A percentile compares a stretch with the other conserved stretches of the same genome.
phyloP scores from a whole-genome alignment of 1,284 basidiomycete genomes.

The Neonothopanus nambi region DNA sequence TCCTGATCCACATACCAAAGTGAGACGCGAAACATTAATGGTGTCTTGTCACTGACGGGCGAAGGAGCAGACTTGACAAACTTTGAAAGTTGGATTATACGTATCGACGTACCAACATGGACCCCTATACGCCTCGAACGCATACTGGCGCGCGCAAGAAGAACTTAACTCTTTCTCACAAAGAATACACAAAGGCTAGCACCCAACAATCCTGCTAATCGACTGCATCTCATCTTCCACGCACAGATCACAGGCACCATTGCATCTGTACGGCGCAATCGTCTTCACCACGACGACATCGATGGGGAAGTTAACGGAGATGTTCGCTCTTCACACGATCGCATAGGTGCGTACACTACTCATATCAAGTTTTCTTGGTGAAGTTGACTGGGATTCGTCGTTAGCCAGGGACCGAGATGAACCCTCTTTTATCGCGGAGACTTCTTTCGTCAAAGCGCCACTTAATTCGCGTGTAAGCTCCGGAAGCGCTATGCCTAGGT shows the following conservation, averaged over 20 bases:
- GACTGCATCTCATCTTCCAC: neutral
- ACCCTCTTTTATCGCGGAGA: constrained; percentile 79
- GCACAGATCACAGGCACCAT: constrained; percentile 72
- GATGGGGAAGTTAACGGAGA: constrained; percentile 44
- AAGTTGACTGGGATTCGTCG: neutral
- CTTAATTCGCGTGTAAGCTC: constrained; percentile 77
- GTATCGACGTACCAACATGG: constrained; percentile 35
- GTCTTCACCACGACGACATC: constrained; percentile 35
- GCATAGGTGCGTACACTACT: neutral
- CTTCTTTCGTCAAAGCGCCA: constrained; percentile 81
- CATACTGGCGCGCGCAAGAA: constrained; percentile 59
- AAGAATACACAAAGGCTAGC: constrained; percentile 69
- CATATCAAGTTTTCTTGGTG: neutral
- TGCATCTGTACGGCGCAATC: constrained; percentile 66
- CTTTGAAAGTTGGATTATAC: too few species aligned
- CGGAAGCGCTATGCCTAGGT: constrained; percentile 36
- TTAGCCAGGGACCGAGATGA: constrained; percentile 44
- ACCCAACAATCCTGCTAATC: neutral
- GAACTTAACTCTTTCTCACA: constrained; percentile 64
- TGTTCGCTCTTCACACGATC: constrained; percentile 35
- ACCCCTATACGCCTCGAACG: constrained; percentile 64
- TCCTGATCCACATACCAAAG: too few species aligned
- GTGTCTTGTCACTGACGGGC: too few species aligned
- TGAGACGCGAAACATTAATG: too few species aligned
- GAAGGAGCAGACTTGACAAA: too few species aligned